Evolutionary conservation across 2,329 filamentous ascomycete species (phyloP).

Genomic region (Cladosporium sp.): DNA sequence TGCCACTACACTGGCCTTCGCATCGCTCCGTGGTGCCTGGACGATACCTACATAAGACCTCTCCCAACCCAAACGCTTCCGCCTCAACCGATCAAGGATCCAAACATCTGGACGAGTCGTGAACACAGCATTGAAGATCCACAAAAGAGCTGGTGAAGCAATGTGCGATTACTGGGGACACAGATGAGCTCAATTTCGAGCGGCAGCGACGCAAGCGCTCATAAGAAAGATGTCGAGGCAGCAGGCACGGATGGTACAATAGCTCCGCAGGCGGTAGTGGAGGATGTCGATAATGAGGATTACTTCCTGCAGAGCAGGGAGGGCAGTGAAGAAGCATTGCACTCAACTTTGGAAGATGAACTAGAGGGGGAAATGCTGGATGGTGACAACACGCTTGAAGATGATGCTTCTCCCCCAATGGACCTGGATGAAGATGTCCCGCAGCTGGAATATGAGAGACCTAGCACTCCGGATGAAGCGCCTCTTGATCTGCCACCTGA

Average conservation of each 20-base stretch:
- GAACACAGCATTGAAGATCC: neutral
- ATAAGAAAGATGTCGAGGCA: constrained; percentile 52
- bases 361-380: constrained; percentile 16
- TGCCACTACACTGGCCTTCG: neutral
- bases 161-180: constrained; percentile 54
- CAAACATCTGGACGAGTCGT: neutral
- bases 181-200: constrained; percentile 70
- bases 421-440: constrained; percentile 26
- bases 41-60: neutral
- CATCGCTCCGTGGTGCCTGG: neutral
- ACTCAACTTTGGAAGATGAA: constrained; percentile 14
- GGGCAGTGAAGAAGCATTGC: constrained; percentile 1
- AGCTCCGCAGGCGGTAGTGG: constrained; percentile 13
- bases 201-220: constrained; percentile 62
- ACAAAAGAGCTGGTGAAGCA: constrained; percentile 40
- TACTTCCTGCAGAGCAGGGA: constrained; percentile 4
- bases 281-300: constrained; percentile 14
- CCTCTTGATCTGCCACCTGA: constrained; percentile 11
- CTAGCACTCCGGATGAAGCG: constrained; percentile 13
- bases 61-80: neutral
- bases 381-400: constrained; percentile 22
- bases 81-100: constrained; percentile 1
- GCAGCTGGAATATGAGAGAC: constrained; percentile 23
- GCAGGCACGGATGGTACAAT: constrained; percentile 26
- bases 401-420: constrained; percentile 15